These are phyloP conservation scores for Veloporphyrellus conicus DNA, from an alignment of 1,284 basidiomycete species.

Conservation along the genomic window DNA sequence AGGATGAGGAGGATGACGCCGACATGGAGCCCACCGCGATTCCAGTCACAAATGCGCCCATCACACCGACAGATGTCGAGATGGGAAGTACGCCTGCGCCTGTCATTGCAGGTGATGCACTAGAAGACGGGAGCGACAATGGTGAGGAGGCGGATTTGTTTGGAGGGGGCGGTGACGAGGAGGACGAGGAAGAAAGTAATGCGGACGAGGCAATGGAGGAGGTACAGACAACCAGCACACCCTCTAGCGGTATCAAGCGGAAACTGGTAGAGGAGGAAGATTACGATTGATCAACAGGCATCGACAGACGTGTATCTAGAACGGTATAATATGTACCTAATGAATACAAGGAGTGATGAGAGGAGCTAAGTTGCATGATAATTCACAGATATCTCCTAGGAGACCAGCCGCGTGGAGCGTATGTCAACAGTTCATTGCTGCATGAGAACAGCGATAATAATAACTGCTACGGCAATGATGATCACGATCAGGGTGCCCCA, in stretches of 20 bases:
- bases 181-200: slow-evolving; percentile 63
- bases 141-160: slow-evolving; percentile 61
- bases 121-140: slow-evolving; percentile 62
- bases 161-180: slow-evolving; percentile 62
- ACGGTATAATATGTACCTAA: slow-evolving; percentile 28
- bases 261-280: slow-evolving; percentile 82
- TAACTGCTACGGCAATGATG: slow-evolving; percentile 30
- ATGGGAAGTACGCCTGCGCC: slow-evolving; percentile 46
- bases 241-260: slow-evolving; percentile 64
- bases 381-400: neutral
- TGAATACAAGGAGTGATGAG: slow-evolving; percentile 23
- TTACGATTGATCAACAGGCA: slow-evolving; percentile 52
- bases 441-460: slow-evolving; percentile 33
- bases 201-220: slow-evolving; percentile 66
- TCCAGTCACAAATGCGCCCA: slow-evolving; percentile 30
- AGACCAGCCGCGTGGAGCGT: neutral
- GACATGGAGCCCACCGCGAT: slow-evolving; percentile 58
- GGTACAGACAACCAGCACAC: slow-evolving; percentile 49
- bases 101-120: slow-evolving; percentile 37
- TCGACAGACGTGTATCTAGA: slow-evolving; percentile 13
- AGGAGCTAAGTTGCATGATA: neutral
- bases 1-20: slow-evolving; percentile 51
- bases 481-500: slow-evolving; percentile 41
- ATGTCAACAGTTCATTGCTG: slow-evolving; percentile 12
- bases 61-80: slow-evolving; percentile 61